These are phyloP conservation scores for Thelephora aurantiotincta DNA, from an alignment of 768 basidiomycete genomes.

Conservation along the genomic window DNA sequence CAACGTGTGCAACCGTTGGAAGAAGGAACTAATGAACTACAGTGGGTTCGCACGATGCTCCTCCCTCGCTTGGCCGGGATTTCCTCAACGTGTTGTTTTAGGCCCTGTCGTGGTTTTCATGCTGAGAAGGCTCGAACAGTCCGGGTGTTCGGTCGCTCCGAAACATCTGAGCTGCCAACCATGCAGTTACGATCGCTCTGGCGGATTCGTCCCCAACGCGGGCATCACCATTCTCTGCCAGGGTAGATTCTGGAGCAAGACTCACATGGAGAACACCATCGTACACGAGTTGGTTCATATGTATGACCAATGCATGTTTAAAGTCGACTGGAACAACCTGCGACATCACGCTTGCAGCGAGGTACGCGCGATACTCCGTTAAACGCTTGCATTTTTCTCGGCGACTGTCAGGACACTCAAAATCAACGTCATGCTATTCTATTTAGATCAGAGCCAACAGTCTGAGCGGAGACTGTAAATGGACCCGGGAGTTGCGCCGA, in stretches of 20 bases:
- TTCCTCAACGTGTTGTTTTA: conserved; percentile 16
- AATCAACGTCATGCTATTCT: not conserved
- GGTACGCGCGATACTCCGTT: conserved; percentile 31
- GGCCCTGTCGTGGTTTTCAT: conserved; percentile 85
- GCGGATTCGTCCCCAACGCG: conserved; percentile 69
- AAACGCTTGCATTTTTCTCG: not conserved
- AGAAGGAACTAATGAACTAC: conserved; percentile 29
- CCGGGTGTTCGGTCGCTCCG: conserved; percentile 56
- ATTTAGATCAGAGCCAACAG: conserved; percentile 87
- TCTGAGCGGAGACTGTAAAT: conserved; percentile 86
- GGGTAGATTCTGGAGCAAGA: conserved; percentile 65
- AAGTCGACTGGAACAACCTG: conserved; percentile 82
- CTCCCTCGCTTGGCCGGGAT: not conserved
- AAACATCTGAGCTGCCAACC: conserved; percentile 74
- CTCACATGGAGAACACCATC: conserved; percentile 87
- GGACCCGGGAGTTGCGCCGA: conserved; percentile 64
- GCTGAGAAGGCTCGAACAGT: conserved; percentile 74
- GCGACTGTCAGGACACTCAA: not conserved
- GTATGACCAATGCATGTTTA: conserved; percentile 92
- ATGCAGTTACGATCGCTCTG: conserved; percentile 59
- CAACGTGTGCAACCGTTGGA: conserved; percentile 37
- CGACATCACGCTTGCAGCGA: conserved; percentile 95
- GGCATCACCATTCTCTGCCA: conserved; percentile 80
- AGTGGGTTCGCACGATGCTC: conserved; percentile 24
- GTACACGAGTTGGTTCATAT: conserved; percentile 90